These are phyloP conservation scores for Paxillus rubicundulus DNA, from an alignment of 768 basidiomycete genomes.

Conservation along the genomic window DNA sequence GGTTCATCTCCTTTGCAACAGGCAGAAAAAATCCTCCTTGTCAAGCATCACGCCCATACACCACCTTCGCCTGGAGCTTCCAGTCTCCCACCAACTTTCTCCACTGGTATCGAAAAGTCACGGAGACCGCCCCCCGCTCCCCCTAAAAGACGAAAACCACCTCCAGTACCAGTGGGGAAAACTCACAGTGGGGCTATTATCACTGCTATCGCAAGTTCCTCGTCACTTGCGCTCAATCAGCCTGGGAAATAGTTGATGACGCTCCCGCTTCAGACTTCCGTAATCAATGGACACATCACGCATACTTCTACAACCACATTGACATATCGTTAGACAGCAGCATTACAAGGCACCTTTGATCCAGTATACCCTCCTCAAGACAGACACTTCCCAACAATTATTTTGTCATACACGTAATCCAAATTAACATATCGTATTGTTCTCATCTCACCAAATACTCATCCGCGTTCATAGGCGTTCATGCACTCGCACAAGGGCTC, in stretches of 20 bases:
- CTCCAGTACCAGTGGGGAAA: slow-evolving; percentile 57
- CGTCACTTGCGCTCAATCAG: slow-evolving; percentile 20
- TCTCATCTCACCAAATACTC: not conserved
- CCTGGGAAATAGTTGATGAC: slow-evolving; percentile 15
- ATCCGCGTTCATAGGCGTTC: not conserved
- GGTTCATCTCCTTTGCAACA: slow-evolving; percentile 15
- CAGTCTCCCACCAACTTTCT: slow-evolving; percentile 13
- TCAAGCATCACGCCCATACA: slow-evolving; percentile 14
- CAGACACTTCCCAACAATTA: slow-evolving; percentile 1
- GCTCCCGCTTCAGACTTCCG: not conserved
- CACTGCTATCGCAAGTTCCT: slow-evolving; percentile 52
- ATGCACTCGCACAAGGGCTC: too few relatives aligned
- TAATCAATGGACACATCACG: not conserved
- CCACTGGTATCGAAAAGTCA: slow-evolving; percentile 22
- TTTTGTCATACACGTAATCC: slow-evolving; percentile 4
- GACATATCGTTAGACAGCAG: slow-evolving; percentile 24
- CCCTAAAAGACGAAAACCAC: slow-evolving; percentile 66
- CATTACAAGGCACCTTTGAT: slow-evolving; percentile 15
- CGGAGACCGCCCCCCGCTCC: slow-evolving; percentile 67
- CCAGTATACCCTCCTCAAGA: slow-evolving; percentile 13
- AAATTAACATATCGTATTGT: not conserved
- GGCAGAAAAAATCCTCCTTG: slow-evolving; percentile 15
- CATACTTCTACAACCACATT: slow-evolving; percentile 16
- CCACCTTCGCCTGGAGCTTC: slow-evolving; percentile 19
- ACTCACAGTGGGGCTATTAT: slow-evolving; percentile 55